Conservation (phyloP, 108 stramenopile species). For the Skeletonema marinoi region DNA sequence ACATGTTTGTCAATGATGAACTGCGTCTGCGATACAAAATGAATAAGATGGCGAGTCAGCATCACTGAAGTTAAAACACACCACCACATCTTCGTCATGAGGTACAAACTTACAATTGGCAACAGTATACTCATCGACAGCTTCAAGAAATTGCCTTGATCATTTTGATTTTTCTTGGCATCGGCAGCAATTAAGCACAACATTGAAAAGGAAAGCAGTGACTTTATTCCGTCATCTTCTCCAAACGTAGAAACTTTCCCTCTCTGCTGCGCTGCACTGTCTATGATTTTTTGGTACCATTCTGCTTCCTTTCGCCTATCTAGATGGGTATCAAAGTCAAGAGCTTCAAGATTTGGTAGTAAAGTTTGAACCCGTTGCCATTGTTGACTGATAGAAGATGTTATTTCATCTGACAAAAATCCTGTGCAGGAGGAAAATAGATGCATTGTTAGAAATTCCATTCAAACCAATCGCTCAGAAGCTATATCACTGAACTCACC, state of each 20-base stretch:
- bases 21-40: constrained; percentile 31
- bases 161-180: constrained; percentile 26
- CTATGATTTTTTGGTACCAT: constrained; percentile 56
- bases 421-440: constrained; percentile 10
- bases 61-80: neutral
- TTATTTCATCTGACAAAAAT: constrained; percentile 29
- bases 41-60: neutral
- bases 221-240: constrained; percentile 60
- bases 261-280: constrained; percentile 32
- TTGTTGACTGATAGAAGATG: constrained; percentile 47
- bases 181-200: constrained; percentile 54
- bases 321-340: constrained; percentile 46
- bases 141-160: constrained; percentile 37
- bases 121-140: constrained; percentile 67
- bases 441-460: neutral
- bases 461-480: neutral
- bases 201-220: constrained; percentile 63
- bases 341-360: constrained; percentile 47
- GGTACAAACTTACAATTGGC: constrained; percentile 62
- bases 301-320: constrained; percentile 32
- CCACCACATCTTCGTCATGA: neutral
- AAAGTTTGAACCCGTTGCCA: constrained; percentile 53
- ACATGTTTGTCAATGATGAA: constrained; percentile 49
- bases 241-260: constrained; percentile 53
- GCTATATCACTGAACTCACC: constrained; percentile 18